These are phyloP conservation scores for Fraxinus platypoda DNA, from an alignment of 305 asterid genomes.

Conservation along the genomic window DNA sequence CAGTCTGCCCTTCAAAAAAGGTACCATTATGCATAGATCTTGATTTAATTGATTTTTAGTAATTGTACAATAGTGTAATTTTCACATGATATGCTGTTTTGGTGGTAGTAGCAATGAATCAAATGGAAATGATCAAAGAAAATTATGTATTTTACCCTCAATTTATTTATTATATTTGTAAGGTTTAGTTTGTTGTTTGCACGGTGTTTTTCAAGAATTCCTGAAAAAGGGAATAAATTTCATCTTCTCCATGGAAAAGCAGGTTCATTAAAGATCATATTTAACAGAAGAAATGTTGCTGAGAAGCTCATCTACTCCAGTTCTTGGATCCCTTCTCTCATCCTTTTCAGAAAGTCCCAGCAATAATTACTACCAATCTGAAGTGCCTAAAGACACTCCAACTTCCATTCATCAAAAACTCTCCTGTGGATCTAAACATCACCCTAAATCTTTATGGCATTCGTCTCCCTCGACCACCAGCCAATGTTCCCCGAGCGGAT, in stretches of 20 bases:
- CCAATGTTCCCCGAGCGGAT: slow-evolving; percentile 26
- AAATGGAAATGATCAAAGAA: neutral
- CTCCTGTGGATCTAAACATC: slow-evolving; percentile 36
- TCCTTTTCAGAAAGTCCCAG: slow-evolving; percentile 57
- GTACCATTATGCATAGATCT: neutral
- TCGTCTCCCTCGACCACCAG: slow-evolving; percentile 43
- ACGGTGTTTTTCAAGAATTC: too few species aligned
- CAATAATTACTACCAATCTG: slow-evolving; percentile 31
- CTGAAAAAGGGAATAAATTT: too few species aligned
- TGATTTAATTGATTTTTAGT: too few species aligned
- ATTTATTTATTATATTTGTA: too few species aligned
- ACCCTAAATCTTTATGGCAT: slow-evolving; percentile 29
- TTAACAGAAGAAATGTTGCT: slow-evolving; percentile 45
- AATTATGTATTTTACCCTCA: neutral
- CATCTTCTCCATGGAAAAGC: neutral
- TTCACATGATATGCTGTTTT: neutral
- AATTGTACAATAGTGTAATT: too few species aligned
- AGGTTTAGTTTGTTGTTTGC: neutral
- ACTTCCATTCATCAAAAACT: slow-evolving; percentile 33
- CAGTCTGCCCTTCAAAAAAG: neutral
- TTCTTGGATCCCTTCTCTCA: slow-evolving; percentile 68
- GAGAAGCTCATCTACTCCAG: slow-evolving; percentile 83
- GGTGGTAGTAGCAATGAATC: neutral
- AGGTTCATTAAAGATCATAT: neutral
- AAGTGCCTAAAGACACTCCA: slow-evolving; percentile 38